Evolutionary conservation across 352 stramenopile genomes (phyloP).

Genomic region (Phytophthora litchii): DNA sequence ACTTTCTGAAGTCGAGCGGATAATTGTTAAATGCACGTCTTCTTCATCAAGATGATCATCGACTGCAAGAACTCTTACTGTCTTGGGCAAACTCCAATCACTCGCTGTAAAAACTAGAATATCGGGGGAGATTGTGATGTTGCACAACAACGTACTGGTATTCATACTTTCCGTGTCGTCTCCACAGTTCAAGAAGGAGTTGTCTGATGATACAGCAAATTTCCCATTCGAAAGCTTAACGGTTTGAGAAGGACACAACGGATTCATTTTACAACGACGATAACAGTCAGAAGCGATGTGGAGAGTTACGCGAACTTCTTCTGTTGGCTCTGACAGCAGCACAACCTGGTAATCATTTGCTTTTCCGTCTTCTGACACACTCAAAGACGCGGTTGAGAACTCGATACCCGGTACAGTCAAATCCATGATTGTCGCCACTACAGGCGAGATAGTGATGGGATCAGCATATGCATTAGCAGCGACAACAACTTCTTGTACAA

Average conservation of each 20-base stretch:
- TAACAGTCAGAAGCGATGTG: conserved; percentile 65
- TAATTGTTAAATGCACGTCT: conserved; percentile 65
- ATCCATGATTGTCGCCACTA: conserved; percentile 46
- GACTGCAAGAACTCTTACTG: conserved; percentile 68
- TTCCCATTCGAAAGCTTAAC: conserved; percentile 14
- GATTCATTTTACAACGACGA: conserved; percentile 40
- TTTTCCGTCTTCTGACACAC: conserved; percentile 68
- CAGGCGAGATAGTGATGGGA: conserved; percentile 18
- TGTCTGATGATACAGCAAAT: conserved; percentile 4
- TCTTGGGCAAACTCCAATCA: conserved; percentile 71
- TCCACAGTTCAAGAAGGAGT: conserved; percentile 29
- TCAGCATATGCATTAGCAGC: conserved; percentile 38
- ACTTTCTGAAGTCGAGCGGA: conserved; percentile 49
- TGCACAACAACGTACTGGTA: conserved; percentile 49
- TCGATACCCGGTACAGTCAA: conserved; percentile 63
- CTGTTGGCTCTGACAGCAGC: conserved; percentile 65
- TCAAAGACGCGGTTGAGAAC: conserved; percentile 69
- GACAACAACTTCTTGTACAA: conserved; percentile 22
- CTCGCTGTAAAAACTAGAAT: conserved; percentile 50
- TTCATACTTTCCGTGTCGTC: conserved; percentile 25
- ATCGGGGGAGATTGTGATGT: conserved; percentile 62
- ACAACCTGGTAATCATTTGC: conserved; percentile 80
- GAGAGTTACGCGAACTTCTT: conserved; percentile 49
- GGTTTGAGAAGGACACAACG: conserved; percentile 43
- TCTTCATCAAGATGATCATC: conserved; percentile 75